Percentiles rank a stretch among this genome's conserved stretches.
These are phyloP conservation scores for Candolleomyces eurysporus DNA, from an alignment of 768 basidiomycete genomes.

Conservation along the genomic window DNA sequence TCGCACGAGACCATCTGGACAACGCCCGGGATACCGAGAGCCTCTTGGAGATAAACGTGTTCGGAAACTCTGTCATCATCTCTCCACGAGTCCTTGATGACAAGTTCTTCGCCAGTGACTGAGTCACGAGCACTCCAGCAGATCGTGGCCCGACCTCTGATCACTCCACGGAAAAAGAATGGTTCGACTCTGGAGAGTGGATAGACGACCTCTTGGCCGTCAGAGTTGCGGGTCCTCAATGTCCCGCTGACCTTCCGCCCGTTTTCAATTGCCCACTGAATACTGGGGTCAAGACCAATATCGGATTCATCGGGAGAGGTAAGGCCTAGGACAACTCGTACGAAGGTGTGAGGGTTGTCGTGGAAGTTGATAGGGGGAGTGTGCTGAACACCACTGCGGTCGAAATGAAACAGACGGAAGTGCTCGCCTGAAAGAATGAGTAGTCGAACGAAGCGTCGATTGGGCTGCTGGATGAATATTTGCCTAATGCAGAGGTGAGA, in stretches of 20 bases:
- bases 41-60: not conserved
- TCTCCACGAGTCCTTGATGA: constrained; percentile 1
- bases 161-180: not conserved
- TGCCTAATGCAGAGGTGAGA: not conserved
- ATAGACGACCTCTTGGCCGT: not conserved
- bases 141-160: not conserved
- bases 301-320: not conserved
- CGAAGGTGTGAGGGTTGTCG: not conserved
- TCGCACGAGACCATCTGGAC: not conserved
- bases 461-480: not conserved
- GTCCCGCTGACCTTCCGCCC: not conserved
- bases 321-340: not conserved
- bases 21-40: not conserved
- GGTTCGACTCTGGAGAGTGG: too few relatives aligned
- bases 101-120: not conserved
- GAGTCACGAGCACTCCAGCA: not conserved
- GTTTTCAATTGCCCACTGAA: not conserved
- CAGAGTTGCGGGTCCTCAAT: not conserved
- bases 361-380: not conserved
- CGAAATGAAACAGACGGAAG: not conserved
- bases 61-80: not conserved
- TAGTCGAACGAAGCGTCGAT: not conserved
- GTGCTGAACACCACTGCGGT: not conserved
- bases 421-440: not conserved
- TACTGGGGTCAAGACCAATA: not conserved